Base-by-base conservation (phyloP, 2,329 filamentous ascomycete species). In the Pseudogymnoascus sp. region DNA sequence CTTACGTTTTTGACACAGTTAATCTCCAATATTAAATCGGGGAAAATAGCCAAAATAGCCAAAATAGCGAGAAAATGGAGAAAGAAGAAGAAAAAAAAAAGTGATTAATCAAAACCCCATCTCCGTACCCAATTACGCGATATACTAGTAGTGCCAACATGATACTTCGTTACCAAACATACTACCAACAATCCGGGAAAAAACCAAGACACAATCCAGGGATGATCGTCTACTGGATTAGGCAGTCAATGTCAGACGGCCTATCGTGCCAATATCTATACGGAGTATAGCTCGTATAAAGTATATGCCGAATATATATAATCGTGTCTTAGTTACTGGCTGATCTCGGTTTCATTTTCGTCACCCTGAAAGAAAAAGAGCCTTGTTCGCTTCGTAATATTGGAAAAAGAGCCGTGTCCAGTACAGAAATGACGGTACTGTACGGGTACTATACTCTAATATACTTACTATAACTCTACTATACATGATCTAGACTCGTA, bases 231-330 rank as follows among this genome's bases (percentile, higher is more conserved):
- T 31, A 17, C 47, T 31, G 4, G 23, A 28, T 53, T 53, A 53
- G 47, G 47, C 47, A 53, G 47, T 53, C 47, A 31, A 11, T 31
- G 47, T 17, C 47, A 53, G 47, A 53, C 47, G 6, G 42, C 42
- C 42, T 26, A n/a, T 50, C 23, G 36, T 38, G n/a, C 36, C n/a
- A n/a, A 8, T n/a, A 38, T 38, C 36, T 38, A 17, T 38, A 38
- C 36, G 36, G 36, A 38, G 36, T 38, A 38, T 38, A 50, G 44
- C 23, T 53, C 47, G 47, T 53, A 53, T 53, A 53, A n/a, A n/a
- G n/a, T n/a, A n/a, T n/a, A n/a, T n/a, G n/a, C n/a, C n/a, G n/a
- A 10, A 53, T 17, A 53, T 53, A 53, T 53, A 53, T 50, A 53
- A 17, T 50, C 23, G 47, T 53, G 47, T 53, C 47, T 53, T 17